Base-by-base conservation (phyloP, 805 yeast species). In the Candida orba region DNA sequence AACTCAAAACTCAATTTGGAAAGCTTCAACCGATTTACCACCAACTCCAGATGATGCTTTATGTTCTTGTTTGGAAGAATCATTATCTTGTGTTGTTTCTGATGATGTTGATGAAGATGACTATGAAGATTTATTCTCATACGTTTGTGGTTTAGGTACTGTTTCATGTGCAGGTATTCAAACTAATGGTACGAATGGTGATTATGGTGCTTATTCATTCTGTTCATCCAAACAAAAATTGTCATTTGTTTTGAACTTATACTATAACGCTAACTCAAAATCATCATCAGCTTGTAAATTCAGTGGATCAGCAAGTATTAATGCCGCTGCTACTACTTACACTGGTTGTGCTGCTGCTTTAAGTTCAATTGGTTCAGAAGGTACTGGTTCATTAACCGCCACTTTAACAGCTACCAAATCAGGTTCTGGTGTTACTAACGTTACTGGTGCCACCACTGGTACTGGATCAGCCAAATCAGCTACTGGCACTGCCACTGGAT, bases 121-220 rank as follows among this genome's bases (percentile, higher is more conserved):
- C 55, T 84, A 84, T 61, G 69, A 73, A 44, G 78, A 72, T 35
- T 66, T 84, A 52, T 84, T 71, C 66, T 62, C 72, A 32, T 64
- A 63, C 45, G 72, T 84, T 36, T 84, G 95, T 67, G 75, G 73
- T 51, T 82, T 91, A 65, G 75, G 72, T 51, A 50, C 58, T 40
- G 63, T 75, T 48, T 69, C 68, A 49, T 84, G 95, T 67, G 63
- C 64, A 34, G 87, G 79, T 55, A 81, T 84, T 51, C 59, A 63
- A 40, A 74, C 72, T 35, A 73, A 83, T 61, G 90, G 87, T 67
- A 64, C 74, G 40, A 62, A 69, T 20, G 93, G 91, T 60, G 55
- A 58, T 7, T 84, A 84, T 61, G 93, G 93, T 63, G 72, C 81
- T 25, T 78, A 72, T 66, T 83, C 91, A 15, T 81, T 73, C 79